Percentiles rank a stretch among this genome's conserved stretches.
Conservation (phyloP, 768 basidiomycete species). For the Termitomyces sp. region DNA sequence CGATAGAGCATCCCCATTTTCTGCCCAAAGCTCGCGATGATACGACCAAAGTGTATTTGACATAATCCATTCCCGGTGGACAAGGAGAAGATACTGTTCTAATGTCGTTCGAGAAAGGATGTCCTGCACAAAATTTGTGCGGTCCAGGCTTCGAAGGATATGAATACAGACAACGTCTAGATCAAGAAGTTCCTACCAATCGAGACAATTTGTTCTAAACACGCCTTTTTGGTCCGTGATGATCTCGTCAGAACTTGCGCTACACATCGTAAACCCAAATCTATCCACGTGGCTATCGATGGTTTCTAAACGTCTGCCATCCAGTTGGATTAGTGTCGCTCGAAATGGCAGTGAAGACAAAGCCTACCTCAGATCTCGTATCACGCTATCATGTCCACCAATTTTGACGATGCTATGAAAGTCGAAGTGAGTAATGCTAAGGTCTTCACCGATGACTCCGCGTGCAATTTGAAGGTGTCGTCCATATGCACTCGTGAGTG, state of each 20-base stretch:
- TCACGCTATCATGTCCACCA: conserved; percentile 85
- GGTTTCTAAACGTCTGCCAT: conserved; percentile 52
- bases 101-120: conserved; percentile 82
- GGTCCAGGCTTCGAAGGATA: conserved; percentile 65
- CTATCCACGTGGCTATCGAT: conserved; percentile 65
- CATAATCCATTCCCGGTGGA: conserved; percentile 73
- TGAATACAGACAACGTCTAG: conserved; percentile 4
- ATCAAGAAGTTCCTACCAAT: conserved; percentile 59
- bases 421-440: conserved; percentile 87
- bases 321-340: neutral
- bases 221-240: conserved; percentile 90
- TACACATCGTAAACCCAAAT: conserved; percentile 85
- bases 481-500: conserved; percentile 77
- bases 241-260: conserved; percentile 58
- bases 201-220: conserved; percentile 93
- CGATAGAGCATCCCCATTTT: conserved; percentile 91
- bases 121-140: conserved; percentile 97
- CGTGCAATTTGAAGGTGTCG: conserved; percentile 72
- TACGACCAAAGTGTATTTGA: conserved; percentile 73
- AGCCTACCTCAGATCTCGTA: conserved; percentile 63
- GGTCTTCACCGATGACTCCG: conserved; percentile 58
- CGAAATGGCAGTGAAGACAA: neutral
- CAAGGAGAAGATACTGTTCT: conserved; percentile 77
- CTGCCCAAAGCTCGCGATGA: conserved; percentile 95
- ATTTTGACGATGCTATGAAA: conserved; percentile 83